A percentile compares a stretch with the other conserved stretches of the same genome.
Conservation (phyloP, 1,284 basidiomycete genomes). For the Puccinia brachypodii region DNA sequence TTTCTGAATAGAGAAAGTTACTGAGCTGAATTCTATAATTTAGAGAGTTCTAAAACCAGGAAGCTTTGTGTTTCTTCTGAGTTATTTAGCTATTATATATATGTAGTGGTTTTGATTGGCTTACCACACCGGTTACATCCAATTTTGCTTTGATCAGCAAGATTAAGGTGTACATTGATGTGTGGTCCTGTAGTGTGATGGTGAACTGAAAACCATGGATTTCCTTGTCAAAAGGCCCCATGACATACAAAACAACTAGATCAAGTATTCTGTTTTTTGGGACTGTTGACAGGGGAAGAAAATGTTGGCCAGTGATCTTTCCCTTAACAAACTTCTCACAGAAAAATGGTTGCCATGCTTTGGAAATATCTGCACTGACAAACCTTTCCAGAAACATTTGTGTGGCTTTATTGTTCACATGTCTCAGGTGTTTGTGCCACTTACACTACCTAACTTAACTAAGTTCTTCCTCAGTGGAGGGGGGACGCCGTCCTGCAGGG, state of each 20-base stretch:
- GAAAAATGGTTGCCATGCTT: not conserved
- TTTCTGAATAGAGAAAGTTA: too few species aligned
- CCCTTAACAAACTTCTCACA: not conserved
- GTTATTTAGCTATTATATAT: too few species aligned
- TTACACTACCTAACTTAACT: too few species aligned
- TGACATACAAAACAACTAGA: not conserved
- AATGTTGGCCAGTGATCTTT: not conserved
- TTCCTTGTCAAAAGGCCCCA: slow-evolving; percentile 16
- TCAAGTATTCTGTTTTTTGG: not conserved
- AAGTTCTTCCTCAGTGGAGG: too few species aligned
- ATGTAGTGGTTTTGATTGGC: too few species aligned
- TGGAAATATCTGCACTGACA: not conserved
- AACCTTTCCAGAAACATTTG: not conserved
- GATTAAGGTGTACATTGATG: not conserved
- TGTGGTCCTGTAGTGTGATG: not conserved
- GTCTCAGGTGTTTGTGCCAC: slow-evolving; percentile 1
- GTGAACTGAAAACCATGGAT: not conserved
- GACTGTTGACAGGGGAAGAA: not conserved
- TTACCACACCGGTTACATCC: too few species aligned
- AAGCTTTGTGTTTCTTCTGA: too few species aligned
- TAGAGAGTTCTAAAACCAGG: too few species aligned
- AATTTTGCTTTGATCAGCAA: not conserved
- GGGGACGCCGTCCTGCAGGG: too few species aligned
- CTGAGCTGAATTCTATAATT: too few species aligned
- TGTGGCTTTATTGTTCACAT: not conserved